Conservation (phyloP, 495 filamentous ascomycete genomes). For the Penicillium pulvis region DNA sequence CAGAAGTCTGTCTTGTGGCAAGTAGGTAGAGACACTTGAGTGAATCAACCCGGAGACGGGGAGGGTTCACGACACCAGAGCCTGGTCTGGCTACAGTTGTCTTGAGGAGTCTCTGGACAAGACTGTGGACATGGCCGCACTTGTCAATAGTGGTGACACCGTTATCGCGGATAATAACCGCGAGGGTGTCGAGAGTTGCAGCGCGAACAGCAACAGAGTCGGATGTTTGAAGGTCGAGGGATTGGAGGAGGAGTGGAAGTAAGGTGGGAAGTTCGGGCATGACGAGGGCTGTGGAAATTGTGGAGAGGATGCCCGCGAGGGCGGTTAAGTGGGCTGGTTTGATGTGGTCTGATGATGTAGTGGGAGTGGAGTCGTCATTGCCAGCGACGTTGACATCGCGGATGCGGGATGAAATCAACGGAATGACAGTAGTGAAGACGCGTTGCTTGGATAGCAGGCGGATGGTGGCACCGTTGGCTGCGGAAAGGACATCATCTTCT, state of each 20-base stretch:
- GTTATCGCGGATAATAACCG: constrained; percentile 59
- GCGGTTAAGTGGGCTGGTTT: constrained; percentile 68
- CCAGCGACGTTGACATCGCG: constrained; percentile 45
- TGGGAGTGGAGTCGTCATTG: constrained; percentile 12
- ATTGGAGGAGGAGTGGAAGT: constrained; percentile 69
- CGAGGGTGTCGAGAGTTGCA: constrained; percentile 63
- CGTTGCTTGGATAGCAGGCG: constrained; percentile 67
- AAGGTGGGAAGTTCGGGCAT: constrained; percentile 60
- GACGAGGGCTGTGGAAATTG: constrained; percentile 60
- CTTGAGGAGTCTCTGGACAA: constrained; percentile 60
- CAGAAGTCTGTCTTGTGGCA: constrained; percentile 39
- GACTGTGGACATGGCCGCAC: constrained; percentile 60
- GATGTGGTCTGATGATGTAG: constrained; percentile 30
- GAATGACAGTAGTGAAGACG: constrained; percentile 63
- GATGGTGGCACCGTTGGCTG: constrained; percentile 63
- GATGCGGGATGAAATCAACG: constrained; percentile 58
- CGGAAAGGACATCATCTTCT: constrained; percentile 65
- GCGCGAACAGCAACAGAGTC: constrained; percentile 57
- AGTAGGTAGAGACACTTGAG: constrained; percentile 60
- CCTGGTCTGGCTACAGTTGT: constrained; percentile 32
- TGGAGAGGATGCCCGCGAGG: constrained; percentile 63
- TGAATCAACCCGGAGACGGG: constrained; percentile 52
- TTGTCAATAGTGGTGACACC: constrained; percentile 52
- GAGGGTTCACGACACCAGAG: constrained; percentile 29
- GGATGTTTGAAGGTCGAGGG: constrained; percentile 60